Evolutionary conservation across 148 eudicot genomes (phyloP).

Genomic region (Simmondsia chinensis): DNA sequence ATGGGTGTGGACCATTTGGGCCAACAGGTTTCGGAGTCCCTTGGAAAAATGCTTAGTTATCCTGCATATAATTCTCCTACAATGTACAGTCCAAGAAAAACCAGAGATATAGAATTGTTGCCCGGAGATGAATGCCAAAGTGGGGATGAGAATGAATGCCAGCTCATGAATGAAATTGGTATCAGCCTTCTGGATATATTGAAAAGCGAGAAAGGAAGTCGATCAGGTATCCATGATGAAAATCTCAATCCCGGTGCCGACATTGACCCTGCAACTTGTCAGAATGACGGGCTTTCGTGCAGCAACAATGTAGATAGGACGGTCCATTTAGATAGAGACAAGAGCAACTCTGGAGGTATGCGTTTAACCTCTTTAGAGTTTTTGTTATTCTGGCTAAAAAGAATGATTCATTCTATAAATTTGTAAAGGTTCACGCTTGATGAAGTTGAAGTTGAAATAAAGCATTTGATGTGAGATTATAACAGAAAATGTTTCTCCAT

Average conservation of each 20-base stretch:
- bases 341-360: no score
- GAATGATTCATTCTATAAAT: no score
- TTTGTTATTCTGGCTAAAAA: no score
- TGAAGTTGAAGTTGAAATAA: no score
- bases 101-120: constrained; percentile 25
- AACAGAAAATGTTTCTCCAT: no score
- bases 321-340: no score
- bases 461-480: no score
- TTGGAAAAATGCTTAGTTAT: constrained; percentile 73
- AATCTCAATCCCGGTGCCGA: constrained; percentile 16
- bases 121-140: constrained; percentile 15
- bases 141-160: constrained; percentile 17
- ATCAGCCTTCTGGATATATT: constrained; percentile 13
- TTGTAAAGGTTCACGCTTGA: no score
- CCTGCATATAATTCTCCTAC: constrained; percentile 57
- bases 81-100: constrained; percentile 50
- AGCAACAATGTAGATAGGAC: no score
- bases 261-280: constrained; percentile 9
- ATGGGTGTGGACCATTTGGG: constrained; percentile 28
- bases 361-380: no score
- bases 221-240: constrained; percentile 12
- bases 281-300: no score
- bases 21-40: constrained; percentile 42
- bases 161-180: constrained; percentile 12
- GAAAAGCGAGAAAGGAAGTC: constrained; percentile 17